phyloP scores from a whole-genome alignment of 371 early-diverging fungal genomes.

The Aphelidium insulamus region DNA sequence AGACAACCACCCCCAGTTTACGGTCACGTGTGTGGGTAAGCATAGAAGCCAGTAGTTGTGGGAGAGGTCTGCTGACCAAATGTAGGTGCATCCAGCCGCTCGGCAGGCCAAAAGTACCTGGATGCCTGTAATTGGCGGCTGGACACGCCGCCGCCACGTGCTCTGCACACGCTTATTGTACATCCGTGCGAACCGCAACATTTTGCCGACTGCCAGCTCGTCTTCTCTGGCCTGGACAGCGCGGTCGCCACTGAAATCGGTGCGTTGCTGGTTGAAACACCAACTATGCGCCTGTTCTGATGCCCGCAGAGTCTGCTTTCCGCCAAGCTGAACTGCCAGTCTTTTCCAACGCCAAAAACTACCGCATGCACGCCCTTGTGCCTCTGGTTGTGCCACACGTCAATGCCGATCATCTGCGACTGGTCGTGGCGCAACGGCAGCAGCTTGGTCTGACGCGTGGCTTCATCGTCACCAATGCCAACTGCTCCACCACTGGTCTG shows the following conservation, averaged over 20 bases:
- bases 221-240: conserved; percentile 84
- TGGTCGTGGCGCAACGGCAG: conserved; percentile 49
- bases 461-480: conserved; percentile 85
- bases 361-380: conserved; percentile 62
- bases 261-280: conserved; percentile 29
- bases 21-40: no score
- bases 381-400: conserved; percentile 83
- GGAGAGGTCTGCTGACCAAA: no score
- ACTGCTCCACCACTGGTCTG: conserved; percentile 88
- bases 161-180: conserved; percentile 32
- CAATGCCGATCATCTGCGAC: conserved; percentile 62
- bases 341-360: conserved; percentile 89
- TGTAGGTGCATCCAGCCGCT: conserved; percentile 76
- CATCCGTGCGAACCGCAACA: conserved; percentile 47
- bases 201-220: conserved; percentile 59
- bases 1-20: conserved; percentile 60
- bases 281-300: no score
- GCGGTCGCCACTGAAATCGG: conserved; percentile 79
- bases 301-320: conserved; percentile 26
- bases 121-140: conserved; percentile 73
- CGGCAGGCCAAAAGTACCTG: conserved; percentile 61
- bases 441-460: conserved; percentile 42
- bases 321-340: conserved; percentile 56
- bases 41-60: no score
- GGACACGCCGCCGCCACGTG: conserved; percentile 42